Evolutionary conservation across 139 green algal genomes (phyloP), one percentile per base, ranked within the genome.

Genomic region (Asterochloris erici): DNA sequence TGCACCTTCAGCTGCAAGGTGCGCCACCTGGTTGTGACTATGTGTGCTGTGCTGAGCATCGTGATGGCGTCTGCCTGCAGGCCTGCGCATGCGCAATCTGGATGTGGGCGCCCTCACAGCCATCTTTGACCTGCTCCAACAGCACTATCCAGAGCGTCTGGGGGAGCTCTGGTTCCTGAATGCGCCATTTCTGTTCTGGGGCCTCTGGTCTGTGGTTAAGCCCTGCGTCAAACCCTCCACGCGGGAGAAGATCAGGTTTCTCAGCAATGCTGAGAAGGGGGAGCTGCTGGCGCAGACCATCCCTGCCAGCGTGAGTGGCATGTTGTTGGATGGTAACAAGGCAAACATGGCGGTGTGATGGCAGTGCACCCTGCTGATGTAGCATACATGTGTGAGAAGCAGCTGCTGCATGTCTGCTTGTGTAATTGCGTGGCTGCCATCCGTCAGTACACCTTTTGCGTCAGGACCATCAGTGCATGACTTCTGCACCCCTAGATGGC

Each of bases 141-240:
- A 75, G 14, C 89, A 94, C 84, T 93, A 90, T 79, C 89, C 89
- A 0, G 86, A 94, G 85, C 83, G 87, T 62, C 83, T 95, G 16
- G 61, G 38, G 19, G 77, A 69, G 24, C 83, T 92, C 24, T 93
- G 84, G 82, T 90, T 94, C 27, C 77, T 94, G 29, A 89, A 94
- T 78, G 88, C 89, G 0, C 91, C 92, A 21, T 88, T 89, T 19
- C 69, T 95, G 16, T 95, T 95, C 84, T 92, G 83, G 73, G 85
- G 82, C 11, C 69, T 94, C n/a, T 95, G 92, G 92, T 83, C 89
- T 64, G 21, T 92, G 15, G 88, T 86, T 47, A 68, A 21, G 16
- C 88, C 92, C 63, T 95, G 95, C 84, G 78, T 95, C 29, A 69
- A 92, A 29, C 47, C 79, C 47, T 63, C 63, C 64, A 95, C 92